Percentiles rank a stretch among this genome's conserved stretches.
These are phyloP conservation scores for Botrytis cinerea DNA, from an alignment of 2,329 filamentous ascomycete genomes.

Conservation along the genomic window DNA sequence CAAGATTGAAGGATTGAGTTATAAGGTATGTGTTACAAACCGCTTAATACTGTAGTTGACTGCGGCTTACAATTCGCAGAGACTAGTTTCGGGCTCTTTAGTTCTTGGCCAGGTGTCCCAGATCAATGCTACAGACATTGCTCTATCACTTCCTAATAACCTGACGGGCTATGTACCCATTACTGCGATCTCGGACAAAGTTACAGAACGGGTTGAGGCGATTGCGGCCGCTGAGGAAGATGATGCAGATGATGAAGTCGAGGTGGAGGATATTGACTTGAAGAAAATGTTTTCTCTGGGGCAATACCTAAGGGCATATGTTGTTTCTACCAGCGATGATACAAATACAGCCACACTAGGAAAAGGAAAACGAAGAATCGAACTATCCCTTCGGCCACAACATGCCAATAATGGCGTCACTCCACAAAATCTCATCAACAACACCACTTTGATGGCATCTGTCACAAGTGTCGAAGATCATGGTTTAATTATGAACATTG, in stretches of 20 bases:
- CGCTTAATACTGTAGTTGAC: background rate
- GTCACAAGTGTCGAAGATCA: constrained; percentile 94
- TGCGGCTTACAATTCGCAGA: constrained; percentile 54
- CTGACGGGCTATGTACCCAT: constrained; percentile 86
- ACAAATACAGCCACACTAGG: constrained; percentile 46
- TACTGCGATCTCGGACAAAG: constrained; percentile 81
- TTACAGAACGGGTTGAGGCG: constrained; percentile 75
- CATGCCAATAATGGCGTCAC: constrained; percentile 76
- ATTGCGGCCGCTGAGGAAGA: constrained; percentile 63
- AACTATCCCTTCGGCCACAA: constrained; percentile 79
- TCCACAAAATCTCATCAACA: constrained; percentile 70
- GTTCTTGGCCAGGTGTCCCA: constrained; percentile 84
- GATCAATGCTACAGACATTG: constrained; percentile 77
- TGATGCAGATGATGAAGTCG: constrained; percentile 55
- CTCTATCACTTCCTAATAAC: constrained; percentile 87
- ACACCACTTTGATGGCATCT: constrained; percentile 82
- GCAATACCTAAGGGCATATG: constrained; percentile 84
- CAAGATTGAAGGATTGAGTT: constrained; percentile 84
- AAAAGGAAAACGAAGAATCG: constrained; percentile 74
- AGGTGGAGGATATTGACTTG: constrained; percentile 66
- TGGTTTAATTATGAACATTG: constrained; percentile 90
- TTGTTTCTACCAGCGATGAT: constrained; percentile 75
- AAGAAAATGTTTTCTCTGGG: constrained; percentile 75
- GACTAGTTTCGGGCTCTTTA: constrained; percentile 79
- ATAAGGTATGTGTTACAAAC: constrained; percentile 63